Conservation (phyloP, 331 rosid species). For the Saraca asoca region DNA sequence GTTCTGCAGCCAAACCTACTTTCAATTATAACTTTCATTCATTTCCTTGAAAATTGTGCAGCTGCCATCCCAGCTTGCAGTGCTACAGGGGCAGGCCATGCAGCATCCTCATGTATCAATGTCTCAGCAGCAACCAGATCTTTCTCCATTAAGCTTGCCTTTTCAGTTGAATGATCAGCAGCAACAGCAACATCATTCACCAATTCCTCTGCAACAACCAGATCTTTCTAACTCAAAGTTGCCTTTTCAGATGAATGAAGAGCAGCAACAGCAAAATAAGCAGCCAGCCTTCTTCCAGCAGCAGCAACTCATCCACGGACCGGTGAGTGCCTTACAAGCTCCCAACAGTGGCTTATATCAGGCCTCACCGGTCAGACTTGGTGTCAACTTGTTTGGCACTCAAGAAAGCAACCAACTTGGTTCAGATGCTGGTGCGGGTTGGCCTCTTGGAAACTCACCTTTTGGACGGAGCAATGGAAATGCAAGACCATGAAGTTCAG, state of each 20-base stretch:
- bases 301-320: conserved; percentile 43
- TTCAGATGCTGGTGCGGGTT: conserved; percentile 40
- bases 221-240: conserved; percentile 33
- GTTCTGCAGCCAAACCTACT: not conserved
- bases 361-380: conserved; percentile 30
- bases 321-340: conserved; percentile 35
- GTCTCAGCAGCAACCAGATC: conserved; percentile 39
- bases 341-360: conserved; percentile 35
- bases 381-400: conserved; percentile 28
- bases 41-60: conserved; percentile 22
- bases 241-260: conserved; percentile 44
- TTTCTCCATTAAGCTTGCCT: conserved; percentile 12
- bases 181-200: conserved; percentile 32
- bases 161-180: conserved; percentile 43
- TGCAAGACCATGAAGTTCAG: conserved; percentile 18
- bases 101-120: conserved; percentile 34
- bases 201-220: conserved; percentile 42
- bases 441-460: conserved; percentile 35
- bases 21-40: conserved; percentile 17
- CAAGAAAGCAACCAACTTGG: conserved; percentile 46
- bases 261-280: conserved; percentile 32
- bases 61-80: conserved; percentile 19
- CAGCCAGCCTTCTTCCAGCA: conserved; percentile 45
- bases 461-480: conserved; percentile 23
- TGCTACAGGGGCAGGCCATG: not conserved